phyloP scores from a whole-genome alignment of 352 stramenopile species.

The Phytopythium vexans region DNA sequence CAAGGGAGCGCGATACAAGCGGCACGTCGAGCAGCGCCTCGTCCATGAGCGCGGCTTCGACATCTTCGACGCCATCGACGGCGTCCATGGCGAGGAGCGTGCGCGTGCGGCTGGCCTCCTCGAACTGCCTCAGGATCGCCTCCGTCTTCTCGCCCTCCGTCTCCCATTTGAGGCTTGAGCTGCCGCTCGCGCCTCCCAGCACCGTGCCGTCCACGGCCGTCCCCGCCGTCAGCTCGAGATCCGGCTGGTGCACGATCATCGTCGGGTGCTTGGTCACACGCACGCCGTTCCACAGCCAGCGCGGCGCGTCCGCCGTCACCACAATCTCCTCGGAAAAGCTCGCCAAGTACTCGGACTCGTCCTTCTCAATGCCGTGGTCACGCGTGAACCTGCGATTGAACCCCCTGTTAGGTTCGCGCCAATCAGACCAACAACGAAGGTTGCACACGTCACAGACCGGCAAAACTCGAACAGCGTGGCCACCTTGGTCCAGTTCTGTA shows the following conservation, averaged over 20 bases:
- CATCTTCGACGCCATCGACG: constrained; percentile 47
- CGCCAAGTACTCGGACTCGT: constrained; percentile 83
- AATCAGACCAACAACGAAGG: background rate
- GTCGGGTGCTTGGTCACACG: constrained; percentile 83
- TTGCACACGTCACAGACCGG: constrained; percentile 17
- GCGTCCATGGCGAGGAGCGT: constrained; percentile 38
- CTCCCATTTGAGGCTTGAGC: constrained; percentile 62
- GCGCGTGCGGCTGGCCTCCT: constrained; percentile 70
- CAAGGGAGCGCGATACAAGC: constrained; percentile 63
- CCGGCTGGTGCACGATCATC: constrained; percentile 82
- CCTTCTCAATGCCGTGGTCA: constrained; percentile 84
- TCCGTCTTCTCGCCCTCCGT: constrained; percentile 81
- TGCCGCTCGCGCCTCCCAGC: constrained; percentile 23
- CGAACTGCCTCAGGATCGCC: constrained; percentile 76
- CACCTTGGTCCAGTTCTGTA: constrained; percentile 88
- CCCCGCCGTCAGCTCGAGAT: constrained; percentile 42
- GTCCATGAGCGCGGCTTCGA: constrained; percentile 48
- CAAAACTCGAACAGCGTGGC: constrained; percentile 83
- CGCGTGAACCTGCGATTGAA: constrained; percentile 60
- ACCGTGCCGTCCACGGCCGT: constrained; percentile 27
- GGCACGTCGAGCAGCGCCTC: constrained; percentile 64
- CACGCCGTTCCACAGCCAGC: constrained; percentile 84
- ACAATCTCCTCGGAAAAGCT: constrained; percentile 83
- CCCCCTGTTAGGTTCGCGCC: background rate
- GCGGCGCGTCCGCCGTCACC: constrained; percentile 63